Evolutionary conservation across 805 yeast genomes (phyloP).

Genomic region (Ogataea ganodermae): DNA sequence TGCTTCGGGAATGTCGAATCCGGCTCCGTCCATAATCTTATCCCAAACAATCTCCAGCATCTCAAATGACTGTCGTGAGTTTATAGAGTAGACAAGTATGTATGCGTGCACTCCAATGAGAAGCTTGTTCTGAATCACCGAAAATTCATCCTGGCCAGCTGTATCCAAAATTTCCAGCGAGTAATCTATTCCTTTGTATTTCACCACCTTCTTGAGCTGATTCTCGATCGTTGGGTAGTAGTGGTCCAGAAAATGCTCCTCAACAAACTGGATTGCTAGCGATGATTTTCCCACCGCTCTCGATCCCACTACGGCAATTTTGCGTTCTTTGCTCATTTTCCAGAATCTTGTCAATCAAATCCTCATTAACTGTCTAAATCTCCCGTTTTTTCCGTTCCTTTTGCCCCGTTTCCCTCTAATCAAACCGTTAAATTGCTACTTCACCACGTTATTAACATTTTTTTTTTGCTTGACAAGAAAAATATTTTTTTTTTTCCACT

Average conservation of each 20-base stretch:
- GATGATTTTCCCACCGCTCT: constrained; percentile 89
- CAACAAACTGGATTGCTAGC: constrained; percentile 80
- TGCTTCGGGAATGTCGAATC: constrained; percentile 37
- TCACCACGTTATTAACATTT: too few relatives aligned
- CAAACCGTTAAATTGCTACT: too few relatives aligned
- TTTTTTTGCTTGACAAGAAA: too few relatives aligned
- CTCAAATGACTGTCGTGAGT: constrained; percentile 76
- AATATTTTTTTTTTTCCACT: too few relatives aligned
- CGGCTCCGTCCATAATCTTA: constrained; percentile 69
- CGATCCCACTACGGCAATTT: constrained; percentile 84
- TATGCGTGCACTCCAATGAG: constrained; percentile 84
- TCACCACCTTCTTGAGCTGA: constrained; percentile 71
- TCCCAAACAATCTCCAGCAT: constrained; percentile 76
- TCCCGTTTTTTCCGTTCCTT: neutral
- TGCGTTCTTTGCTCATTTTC: constrained; percentile 52
- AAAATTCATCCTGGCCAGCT: constrained; percentile 91
- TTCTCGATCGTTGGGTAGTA: constrained; percentile 92
- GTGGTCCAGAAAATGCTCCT: constrained; percentile 83
- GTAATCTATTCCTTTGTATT: constrained; percentile 71
- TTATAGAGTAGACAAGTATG: constrained; percentile 77
- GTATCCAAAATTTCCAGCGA: constrained; percentile 86
- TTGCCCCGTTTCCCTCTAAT: neutral
- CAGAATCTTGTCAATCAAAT: neutral
- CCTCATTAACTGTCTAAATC: neutral
- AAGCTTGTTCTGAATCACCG: constrained; percentile 76